These are phyloP conservation scores for Xerocomus spinulosus DNA, from an alignment of 768 basidiomycete genomes.

Conservation along the genomic window DNA sequence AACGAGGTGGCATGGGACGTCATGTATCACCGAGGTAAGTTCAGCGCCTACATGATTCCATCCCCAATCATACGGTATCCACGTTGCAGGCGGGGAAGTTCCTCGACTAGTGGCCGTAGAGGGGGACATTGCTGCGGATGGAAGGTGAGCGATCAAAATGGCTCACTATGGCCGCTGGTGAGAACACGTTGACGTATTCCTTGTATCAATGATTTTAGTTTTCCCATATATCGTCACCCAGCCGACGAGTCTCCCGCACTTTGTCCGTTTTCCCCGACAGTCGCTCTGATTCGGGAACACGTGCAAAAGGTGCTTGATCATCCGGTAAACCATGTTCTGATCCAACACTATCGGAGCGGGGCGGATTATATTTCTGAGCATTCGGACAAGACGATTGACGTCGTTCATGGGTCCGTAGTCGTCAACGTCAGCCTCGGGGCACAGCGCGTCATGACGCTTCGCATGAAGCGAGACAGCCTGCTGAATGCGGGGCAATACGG, in stretches of 20 bases:
- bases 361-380: constrained; percentile 84
- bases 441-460: constrained; percentile 71
- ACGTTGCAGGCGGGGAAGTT: constrained; percentile 63
- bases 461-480: constrained; percentile 51
- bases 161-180: constrained; percentile 9
- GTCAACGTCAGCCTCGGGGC: constrained; percentile 82
- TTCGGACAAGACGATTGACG: constrained; percentile 83
- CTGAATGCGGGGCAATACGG: constrained; percentile 15
- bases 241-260: constrained; percentile 73
- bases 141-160: constrained; percentile 36
- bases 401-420: constrained; percentile 66
- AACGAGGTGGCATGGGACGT: constrained; percentile 67
- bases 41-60: background rate
- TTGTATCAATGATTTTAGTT: constrained; percentile 34
- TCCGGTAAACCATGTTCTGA: constrained; percentile 78
- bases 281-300: constrained; percentile 56
- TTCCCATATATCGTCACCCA: constrained; percentile 79
- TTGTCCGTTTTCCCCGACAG: constrained; percentile 62
- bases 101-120: constrained; percentile 62
- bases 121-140: constrained; percentile 48
- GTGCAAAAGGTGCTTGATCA: constrained; percentile 58
- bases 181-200: background rate
- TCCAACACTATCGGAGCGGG: constrained; percentile 76
- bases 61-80: constrained; percentile 2
- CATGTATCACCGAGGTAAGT: constrained; percentile 72